Base-by-base conservation (phyloP, 2,329 filamentous ascomycete genomes). In the Blastomyces gilchristii region DNA sequence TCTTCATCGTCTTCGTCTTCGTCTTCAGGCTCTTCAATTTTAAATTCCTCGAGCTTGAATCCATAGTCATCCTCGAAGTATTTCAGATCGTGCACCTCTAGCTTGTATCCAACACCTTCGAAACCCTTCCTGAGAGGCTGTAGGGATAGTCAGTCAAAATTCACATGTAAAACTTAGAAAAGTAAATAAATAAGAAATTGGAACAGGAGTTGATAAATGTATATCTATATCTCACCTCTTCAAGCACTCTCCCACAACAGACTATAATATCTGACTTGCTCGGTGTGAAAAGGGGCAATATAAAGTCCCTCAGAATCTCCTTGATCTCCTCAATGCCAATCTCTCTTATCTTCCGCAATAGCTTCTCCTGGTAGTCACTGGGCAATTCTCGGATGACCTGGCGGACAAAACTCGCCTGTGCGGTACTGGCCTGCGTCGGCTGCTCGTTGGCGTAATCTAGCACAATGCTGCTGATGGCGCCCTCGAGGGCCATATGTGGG, bases 31-130 rank as follows among this genome's bases (percentile, higher is more conserved):
- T 45, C 43, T 0, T 83, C 84, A 2, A 85, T 85, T 3, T 85
- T 83, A 0, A 82, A 85, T 2, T 82, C 83, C 1, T 79, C 80
- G 2, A 81, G 82, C 73, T 88, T 83, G 57, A 97, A 77, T 0
- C 93, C 93, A 72, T 97, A 97, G 70, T 91, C 90, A 67, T 97
- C 90, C 74, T 95, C 86, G 75, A 96, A 97, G 69, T 89, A 83
- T 52, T 86, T 85, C 59, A 97, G 80, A 37, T 87, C 81, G 71
- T 87, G 87, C 49, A 89, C 82, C 71, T 90, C 83, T 0, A 88
- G 87, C 73, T 87, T 87, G 79, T 96, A 99, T 0, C 91, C 91
- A 63, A 85, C 86, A 1, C 79, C 80, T 68, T 85, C 82, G 69
- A 97, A 90, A 1, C 88, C 86, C 68, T 86, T 86, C 69, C 88